Evolutionary conservation across 129 eudicot genomes (phyloP), one percentile per base, ranked within the genome.

Genomic region (Cynara cardunculus): DNA sequence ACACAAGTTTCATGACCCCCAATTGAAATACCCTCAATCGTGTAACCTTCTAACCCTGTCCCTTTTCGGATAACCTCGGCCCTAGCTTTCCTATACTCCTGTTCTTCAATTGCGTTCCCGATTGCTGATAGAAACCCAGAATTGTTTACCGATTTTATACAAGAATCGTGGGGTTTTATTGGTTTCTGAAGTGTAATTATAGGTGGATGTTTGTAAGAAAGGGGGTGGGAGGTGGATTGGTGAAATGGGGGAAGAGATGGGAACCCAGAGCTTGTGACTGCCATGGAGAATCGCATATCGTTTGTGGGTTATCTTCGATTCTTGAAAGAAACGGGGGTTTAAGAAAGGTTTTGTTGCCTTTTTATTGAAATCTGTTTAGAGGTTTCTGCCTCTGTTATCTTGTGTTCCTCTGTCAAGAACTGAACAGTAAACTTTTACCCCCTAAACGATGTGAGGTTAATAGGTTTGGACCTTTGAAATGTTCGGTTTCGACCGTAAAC

Each of bases 1-100:
- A 95, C 88, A 76, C 97, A 95, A 41, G 99, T 95, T 37, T 95
- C 99, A 68, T 90, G 96, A 30, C 99, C 99, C 49, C 97, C 97
- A 81, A 90, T 75, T n/a, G 97, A 95, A 34, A 90, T 1, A 22
- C 97, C 99, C 78, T 95, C 99, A 49, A 95, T 74, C 21, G 96
- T 84, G 46, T 84, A 95, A 22, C 91, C 93, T 4, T 88, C 97
- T 35, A 90, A 74, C 18, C 86, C 93, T 16, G 88, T 56, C 13
- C 97, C 93, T 80, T 88, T 92, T 2, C 87, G 77, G 25, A 89
- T 83, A 14, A 92, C 99, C 76, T 95, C 94, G 34, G 97, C 93
- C 84, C 99, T 89, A 1, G 97, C 95, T 76, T 89, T 95, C 71
- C 99, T 85, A 86, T 92, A 95, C 87, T 95, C 97, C 74, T 95